Conservation (phyloP, 1,284 basidiomycete genomes). For the Ustilago xerochloae region DNA sequence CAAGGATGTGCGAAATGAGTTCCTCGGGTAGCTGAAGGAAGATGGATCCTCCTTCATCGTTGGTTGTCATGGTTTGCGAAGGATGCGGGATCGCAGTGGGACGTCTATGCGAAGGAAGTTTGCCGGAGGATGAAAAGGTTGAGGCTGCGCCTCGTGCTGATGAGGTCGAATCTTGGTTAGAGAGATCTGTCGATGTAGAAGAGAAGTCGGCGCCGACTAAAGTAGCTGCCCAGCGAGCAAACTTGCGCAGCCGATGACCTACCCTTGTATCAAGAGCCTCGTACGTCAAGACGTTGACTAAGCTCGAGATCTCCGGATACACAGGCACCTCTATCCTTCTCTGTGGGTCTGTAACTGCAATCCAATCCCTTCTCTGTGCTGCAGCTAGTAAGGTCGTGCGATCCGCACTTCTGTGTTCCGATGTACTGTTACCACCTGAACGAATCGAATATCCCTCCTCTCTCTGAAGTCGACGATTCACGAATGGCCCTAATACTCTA, state of each 20-base stretch:
- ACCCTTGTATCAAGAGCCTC: conserved; percentile 27
- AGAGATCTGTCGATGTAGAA: neutral
- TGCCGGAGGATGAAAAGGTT: neutral
- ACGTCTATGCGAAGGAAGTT: neutral
- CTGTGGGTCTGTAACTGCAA: conserved; percentile 41
- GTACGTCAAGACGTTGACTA: conserved; percentile 27
- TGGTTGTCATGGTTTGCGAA: neutral
- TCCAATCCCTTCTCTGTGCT: conserved; percentile 44
- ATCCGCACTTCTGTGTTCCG: neutral
- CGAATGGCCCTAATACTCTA: conserved; percentile 7
- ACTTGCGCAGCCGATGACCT: conserved; percentile 1
- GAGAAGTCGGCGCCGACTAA: neutral
- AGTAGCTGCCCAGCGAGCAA: conserved; percentile 12
- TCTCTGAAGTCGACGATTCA: conserved; percentile 4
- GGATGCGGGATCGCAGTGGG: neutral
- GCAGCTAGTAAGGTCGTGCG: neutral
- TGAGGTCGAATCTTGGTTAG: neutral
- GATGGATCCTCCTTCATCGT: neutral
- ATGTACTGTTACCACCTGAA: neutral
- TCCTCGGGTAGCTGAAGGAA: conserved; percentile 42
- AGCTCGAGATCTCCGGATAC: conserved; percentile 32
- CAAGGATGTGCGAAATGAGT: conserved; percentile 41
- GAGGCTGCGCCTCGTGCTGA: neutral
- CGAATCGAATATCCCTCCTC: neutral
- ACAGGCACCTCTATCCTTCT: conserved; percentile 35